Conservation (phyloP, 768 basidiomycete species). For the Agrocybe praecox region DNA sequence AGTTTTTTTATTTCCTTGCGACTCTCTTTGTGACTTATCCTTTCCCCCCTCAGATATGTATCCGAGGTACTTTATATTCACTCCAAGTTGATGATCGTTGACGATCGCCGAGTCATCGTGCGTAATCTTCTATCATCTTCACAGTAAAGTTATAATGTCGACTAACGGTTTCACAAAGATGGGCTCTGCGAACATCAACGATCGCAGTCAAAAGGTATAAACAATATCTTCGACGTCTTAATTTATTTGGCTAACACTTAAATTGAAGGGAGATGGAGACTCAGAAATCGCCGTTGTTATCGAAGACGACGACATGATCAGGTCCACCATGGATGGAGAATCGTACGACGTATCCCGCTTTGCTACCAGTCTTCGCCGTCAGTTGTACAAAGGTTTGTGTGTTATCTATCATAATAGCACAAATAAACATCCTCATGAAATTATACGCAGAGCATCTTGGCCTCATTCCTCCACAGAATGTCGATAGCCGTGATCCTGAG, state of each 20-base stretch:
- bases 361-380: slow-evolving; percentile 81
- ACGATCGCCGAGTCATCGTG: slow-evolving; percentile 88
- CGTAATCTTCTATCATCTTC: slow-evolving; percentile 26
- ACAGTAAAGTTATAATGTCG: neutral
- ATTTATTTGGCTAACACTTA: slow-evolving; percentile 6
- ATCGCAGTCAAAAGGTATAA: slow-evolving; percentile 79
- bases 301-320: slow-evolving; percentile 83
- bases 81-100: slow-evolving; percentile 92
- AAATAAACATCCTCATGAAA: neutral
- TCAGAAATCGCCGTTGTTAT: slow-evolving; percentile 94
- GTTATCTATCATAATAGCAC: neutral
- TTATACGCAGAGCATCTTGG: slow-evolving; percentile 75
- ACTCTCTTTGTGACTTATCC: slow-evolving; percentile 12
- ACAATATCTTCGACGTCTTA: no score
- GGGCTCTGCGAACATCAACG: slow-evolving; percentile 93
- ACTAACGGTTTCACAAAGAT: slow-evolving; percentile 48
- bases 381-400: slow-evolving; percentile 73
- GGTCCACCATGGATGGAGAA: slow-evolving; percentile 76
- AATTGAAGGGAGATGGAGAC: slow-evolving; percentile 79
- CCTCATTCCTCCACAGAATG: slow-evolving; percentile 73
- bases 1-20: slow-evolving; percentile 6
- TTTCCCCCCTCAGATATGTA: slow-evolving; percentile 56
- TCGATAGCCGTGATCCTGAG: slow-evolving; percentile 33
- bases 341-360: slow-evolving; percentile 76
- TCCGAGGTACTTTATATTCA: slow-evolving; percentile 86